Evolutionary conservation across 2,329 filamentous ascomycete genomes (phyloP).

Genomic region (Aspergillus latus): DNA sequence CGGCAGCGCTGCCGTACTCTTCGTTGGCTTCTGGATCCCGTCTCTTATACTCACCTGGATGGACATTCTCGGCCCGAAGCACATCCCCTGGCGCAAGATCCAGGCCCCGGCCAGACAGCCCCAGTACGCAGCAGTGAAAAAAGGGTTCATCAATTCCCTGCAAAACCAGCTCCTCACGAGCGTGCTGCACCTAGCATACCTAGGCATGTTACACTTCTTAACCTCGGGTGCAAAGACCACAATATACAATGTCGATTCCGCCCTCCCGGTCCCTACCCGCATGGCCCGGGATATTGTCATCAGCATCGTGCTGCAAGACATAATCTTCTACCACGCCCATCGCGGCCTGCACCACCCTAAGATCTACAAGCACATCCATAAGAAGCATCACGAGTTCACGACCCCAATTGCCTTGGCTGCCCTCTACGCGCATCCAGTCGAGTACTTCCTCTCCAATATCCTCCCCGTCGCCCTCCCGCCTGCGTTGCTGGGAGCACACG

Average conservation of each 20-base stretch:
- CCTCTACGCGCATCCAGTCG: slow-evolving; percentile 59
- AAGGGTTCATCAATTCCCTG: not conserved
- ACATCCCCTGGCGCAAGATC: not conserved
- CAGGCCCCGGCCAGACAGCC: not conserved
- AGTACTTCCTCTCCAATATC: slow-evolving; percentile 56
- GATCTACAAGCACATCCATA: slow-evolving; percentile 55
- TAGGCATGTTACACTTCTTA: not conserved
- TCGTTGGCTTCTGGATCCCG: not conserved
- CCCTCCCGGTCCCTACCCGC: not conserved
- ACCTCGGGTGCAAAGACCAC: not conserved
- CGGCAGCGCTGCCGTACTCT: not conserved
- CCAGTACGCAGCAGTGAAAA: not conserved
- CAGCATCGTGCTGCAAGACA: not conserved
- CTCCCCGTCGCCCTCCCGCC: slow-evolving; percentile 55
- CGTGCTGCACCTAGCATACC: not conserved
- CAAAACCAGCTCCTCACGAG: not conserved
- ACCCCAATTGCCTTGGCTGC: slow-evolving; percentile 57
- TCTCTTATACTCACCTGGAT: not conserved
- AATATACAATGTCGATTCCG: not conserved
- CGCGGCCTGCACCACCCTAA: slow-evolving; percentile 52
- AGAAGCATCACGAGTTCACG: slow-evolving; percentile 57
- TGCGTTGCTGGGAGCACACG: slow-evolving; percentile 48
- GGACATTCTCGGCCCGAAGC: not conserved
- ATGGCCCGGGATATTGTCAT: not conserved
- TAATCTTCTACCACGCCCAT: slow-evolving; percentile 56